Conservation (phyloP, 257 asterid genomes). For the Jacaranda copaia region DNA sequence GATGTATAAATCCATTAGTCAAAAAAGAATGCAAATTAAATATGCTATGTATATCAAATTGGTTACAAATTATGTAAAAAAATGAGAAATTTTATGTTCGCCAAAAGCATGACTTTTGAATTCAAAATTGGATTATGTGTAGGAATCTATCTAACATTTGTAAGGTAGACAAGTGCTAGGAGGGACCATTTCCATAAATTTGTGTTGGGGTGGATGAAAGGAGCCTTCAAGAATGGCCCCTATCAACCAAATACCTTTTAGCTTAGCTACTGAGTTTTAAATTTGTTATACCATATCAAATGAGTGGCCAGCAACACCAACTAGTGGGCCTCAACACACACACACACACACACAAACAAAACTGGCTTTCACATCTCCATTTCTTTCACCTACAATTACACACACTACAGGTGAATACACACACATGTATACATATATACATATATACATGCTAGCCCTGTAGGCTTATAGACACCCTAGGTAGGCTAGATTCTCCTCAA, state of each 20-base stretch:
- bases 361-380: slow-evolving; percentile 23
- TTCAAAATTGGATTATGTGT: neutral
- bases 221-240: slow-evolving; percentile 48
- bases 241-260: slow-evolving; percentile 40
- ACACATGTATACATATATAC: neutral
- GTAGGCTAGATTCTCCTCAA: slow-evolving; percentile 47
- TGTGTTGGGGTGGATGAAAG: slow-evolving; percentile 43
- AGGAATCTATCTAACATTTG: slow-evolving; percentile 12
- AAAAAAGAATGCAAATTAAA: neutral
- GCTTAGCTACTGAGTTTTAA: slow-evolving; percentile 32
- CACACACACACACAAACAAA: slow-evolving; percentile 29
- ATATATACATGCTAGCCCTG: neutral
- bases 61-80: neutral
- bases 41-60: neutral
- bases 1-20: neutral
- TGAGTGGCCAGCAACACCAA: slow-evolving; percentile 47
- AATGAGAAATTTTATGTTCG: no score
- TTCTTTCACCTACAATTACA: slow-evolving; percentile 17
- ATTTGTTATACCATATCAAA: slow-evolving; percentile 35
- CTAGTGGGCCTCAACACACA: slow-evolving; percentile 41
- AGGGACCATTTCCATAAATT: slow-evolving; percentile 46
- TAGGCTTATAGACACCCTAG: slow-evolving; percentile 40
- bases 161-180: slow-evolving; percentile 25
- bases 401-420: slow-evolving; percentile 25
- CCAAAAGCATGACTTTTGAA: neutral